A percentile compares a stretch with the other conserved stretches of the same genome.
phyloP scores from a whole-genome alignment of 75 land plant genomes.

The Larix kaempferi region DNA sequence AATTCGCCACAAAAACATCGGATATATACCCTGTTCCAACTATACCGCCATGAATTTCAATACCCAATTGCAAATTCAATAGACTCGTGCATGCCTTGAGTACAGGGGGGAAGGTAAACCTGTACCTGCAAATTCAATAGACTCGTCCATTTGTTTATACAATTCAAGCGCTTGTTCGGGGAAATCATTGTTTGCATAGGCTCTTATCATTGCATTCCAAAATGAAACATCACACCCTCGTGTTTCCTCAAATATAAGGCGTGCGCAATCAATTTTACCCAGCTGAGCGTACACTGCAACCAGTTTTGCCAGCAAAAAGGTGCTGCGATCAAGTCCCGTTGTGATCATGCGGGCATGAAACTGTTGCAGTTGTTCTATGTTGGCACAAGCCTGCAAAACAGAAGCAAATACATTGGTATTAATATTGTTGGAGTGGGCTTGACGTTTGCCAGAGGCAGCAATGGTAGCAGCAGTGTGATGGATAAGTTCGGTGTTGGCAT shows the following conservation, averaged over 20 bases:
- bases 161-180: constrained; percentile 61
- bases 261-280: constrained; percentile 38
- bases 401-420: constrained; percentile 27
- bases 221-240: constrained; percentile 25
- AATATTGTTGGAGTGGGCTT: too few species aligned
- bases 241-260: constrained; percentile 62
- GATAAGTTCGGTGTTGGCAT: too few species aligned
- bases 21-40: constrained; percentile 24
- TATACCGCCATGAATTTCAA: constrained; percentile 57
- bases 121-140: constrained; percentile 48
- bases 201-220: constrained; percentile 68
- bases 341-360: constrained; percentile 56
- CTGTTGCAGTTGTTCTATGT: constrained; percentile 19
- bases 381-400: constrained; percentile 43
- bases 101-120: constrained; percentile 50
- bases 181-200: constrained; percentile 41
- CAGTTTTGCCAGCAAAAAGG: constrained; percentile 45
- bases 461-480: too few species aligned
- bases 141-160: constrained; percentile 68
- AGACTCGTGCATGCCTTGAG: constrained; percentile 57
- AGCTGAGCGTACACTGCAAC: constrained; percentile 31
- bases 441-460: too few species aligned
- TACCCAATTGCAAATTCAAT: constrained; percentile 39
- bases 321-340: constrained; percentile 25
- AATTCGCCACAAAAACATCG: constrained; percentile 38